A percentile compares a stretch with the other conserved stretches of the same genome.
phyloP scores from a whole-genome alignment of 73 alveolate species.

The Paramecium sexaurelia region DNA sequence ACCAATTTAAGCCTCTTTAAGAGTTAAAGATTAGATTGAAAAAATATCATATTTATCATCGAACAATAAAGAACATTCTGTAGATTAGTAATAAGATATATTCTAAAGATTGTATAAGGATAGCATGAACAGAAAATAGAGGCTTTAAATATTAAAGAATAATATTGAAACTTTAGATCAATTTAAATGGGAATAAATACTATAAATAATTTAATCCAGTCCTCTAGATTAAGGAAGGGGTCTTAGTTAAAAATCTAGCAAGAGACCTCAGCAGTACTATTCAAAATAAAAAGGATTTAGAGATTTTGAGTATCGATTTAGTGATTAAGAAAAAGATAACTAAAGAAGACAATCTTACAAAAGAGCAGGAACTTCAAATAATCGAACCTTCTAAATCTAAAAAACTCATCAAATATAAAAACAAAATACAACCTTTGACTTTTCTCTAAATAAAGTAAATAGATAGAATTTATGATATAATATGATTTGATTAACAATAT shows the following conservation, averaged over 20 bases:
- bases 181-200: slow-evolving; percentile 8
- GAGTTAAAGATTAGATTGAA: neutral
- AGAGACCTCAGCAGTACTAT: neutral
- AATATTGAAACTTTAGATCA: slow-evolving; percentile 10
- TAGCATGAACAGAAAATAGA: neutral
- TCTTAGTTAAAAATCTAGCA: neutral
- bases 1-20: neutral
- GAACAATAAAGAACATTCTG: neutral
- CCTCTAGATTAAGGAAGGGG: neutral
- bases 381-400: neutral
- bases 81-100: neutral
- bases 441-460: neutral
- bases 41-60: neutral
- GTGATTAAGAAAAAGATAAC: neutral
- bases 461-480: neutral
- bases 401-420: neutral
- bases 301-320: neutral
- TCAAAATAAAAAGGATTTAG: neutral
- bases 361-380: neutral
- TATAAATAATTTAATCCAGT: neutral
- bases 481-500: neutral
- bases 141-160: neutral
- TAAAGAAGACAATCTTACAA: neutral
- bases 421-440: neutral
- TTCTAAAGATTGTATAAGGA: neutral